phyloP scores from a whole-genome alignment of 2,329 filamentous ascomycete species.

The Sphaerostilbella broomeana region DNA sequence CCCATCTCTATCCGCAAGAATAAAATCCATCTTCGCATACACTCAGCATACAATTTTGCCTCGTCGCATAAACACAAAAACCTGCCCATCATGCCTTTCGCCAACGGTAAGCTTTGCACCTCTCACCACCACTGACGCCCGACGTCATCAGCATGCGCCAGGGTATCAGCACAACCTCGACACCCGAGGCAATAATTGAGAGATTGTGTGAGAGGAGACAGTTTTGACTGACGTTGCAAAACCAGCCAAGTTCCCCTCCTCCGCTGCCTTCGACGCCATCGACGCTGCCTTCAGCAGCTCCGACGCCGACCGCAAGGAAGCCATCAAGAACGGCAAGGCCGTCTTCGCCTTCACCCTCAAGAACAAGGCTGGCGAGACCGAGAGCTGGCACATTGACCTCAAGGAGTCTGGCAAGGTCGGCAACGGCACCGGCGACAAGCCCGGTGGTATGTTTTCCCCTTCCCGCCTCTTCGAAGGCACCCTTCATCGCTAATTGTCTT shows the following conservation, averaged over 20 bases:
- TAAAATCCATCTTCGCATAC: too few species aligned
- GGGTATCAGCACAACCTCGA: too few species aligned
- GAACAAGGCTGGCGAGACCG: slow-evolving; percentile 72
- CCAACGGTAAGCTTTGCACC: slow-evolving; percentile 51
- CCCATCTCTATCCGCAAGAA: background rate
- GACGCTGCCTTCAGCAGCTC: slow-evolving; percentile 59
- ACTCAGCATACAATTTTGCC: too few species aligned
- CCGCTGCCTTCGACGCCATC: slow-evolving; percentile 86
- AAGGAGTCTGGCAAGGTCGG: slow-evolving; percentile 82
- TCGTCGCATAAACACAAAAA: background rate
- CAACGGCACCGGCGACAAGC: slow-evolving; percentile 72
- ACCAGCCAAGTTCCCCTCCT: slow-evolving; percentile 78
- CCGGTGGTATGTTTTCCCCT: slow-evolving; percentile 57
- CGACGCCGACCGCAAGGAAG: slow-evolving; percentile 72
- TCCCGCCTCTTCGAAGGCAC: background rate
- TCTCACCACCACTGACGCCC: too few species aligned
- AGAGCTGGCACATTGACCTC: slow-evolving; percentile 92
- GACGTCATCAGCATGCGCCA: too few species aligned
- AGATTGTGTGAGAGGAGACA: too few species aligned
- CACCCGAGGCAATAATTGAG: too few species aligned
- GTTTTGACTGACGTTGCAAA: too few species aligned
- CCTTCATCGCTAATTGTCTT: background rate
- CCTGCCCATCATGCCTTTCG: slow-evolving; percentile 58
- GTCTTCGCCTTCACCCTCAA: slow-evolving; percentile 90
- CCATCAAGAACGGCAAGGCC: slow-evolving; percentile 80